Base-by-base conservation (phyloP, 2,329 filamentous ascomycete genomes). In the Pestalotiopsis sp. region DNA sequence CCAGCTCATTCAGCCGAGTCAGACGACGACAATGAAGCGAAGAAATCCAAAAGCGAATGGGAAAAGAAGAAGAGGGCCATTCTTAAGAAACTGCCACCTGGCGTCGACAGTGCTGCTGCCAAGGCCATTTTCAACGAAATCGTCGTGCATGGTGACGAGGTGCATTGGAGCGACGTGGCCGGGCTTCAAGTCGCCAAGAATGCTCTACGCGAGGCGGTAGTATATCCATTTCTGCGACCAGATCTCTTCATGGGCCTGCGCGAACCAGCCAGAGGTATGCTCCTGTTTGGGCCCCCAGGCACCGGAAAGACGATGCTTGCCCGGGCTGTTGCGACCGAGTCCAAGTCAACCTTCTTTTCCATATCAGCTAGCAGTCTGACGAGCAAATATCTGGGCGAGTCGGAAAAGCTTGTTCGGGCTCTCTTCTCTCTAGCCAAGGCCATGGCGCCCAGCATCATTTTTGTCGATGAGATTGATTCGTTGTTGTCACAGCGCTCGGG, bases 251-350 rank as follows among this genome's bases (percentile, higher is more conserved):
- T 95, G 88, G 96, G 96, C 0, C 85, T 99, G 11, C 91, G 96
- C 52, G 96, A 99, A 76, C 96, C 96, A 22, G 95, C 96, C 14
- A 86, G 94, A 68, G 96, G 96, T 5, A 98, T 99, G 93, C 85
- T 99, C 1, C 85, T 99, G 1, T 99, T 99, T 76, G 96, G 96
- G 0, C 96, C 96, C 1, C 96, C 96, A 0, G 96, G 96, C n/a
- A 99, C 96, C 0, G 96, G 96, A 65, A 99, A 99, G 80, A 99
- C 96, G 0, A 99, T 99, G 96, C 84, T 99, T 48, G 96, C 96
- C 10, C 89, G 96, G 71, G 94, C 94, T 9, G 95, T 98, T 0
- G 96, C 96, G 1, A 98, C 96, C 0, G 96, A 99, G 79, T 97
- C 93, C 1, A 92, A 90, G 74, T 97, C 94, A 11, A 97, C 97